These are phyloP conservation scores for Aspergillus fischeri DNA, from an alignment of 2,329 filamentous ascomycete genomes.

Conservation along the genomic window DNA sequence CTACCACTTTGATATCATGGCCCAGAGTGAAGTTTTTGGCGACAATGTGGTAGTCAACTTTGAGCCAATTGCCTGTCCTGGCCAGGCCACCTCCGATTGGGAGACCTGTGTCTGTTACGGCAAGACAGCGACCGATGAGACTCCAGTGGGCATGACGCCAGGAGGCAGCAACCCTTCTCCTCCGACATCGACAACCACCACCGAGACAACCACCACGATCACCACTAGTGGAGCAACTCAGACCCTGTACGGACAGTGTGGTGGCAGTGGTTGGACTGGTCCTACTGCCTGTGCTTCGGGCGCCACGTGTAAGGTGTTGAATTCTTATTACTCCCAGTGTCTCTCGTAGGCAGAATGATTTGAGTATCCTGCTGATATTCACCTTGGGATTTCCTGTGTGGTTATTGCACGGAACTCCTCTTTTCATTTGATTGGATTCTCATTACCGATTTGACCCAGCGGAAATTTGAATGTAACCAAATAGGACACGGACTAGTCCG, in stretches of 20 bases:
- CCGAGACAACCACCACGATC: neutral
- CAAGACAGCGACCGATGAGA: constrained; percentile 9
- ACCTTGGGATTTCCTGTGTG: neutral
- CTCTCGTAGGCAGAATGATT: neutral
- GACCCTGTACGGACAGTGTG: constrained; percentile 17
- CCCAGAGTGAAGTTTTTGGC: constrained; percentile 27
- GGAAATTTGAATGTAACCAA: neutral
- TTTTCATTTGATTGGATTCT: neutral
- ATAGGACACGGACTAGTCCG: too few species aligned
- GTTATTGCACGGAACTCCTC: neutral
- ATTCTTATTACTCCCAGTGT: constrained; percentile 19
- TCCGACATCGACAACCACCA: neutral
- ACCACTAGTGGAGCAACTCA: constrained; percentile 4
- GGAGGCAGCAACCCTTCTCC: neutral
- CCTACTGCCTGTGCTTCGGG: constrained; percentile 10
- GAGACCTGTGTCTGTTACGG: constrained; percentile 23
- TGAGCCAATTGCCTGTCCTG: constrained; percentile 27
- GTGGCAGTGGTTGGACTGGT: constrained; percentile 13
- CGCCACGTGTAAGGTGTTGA: constrained; percentile 3
- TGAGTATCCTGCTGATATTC: neutral
- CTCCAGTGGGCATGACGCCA: constrained; percentile 3
- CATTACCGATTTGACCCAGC: too few species aligned
- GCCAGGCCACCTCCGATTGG: constrained; percentile 20
- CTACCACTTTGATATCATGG: constrained; percentile 38
- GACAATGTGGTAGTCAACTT: constrained; percentile 34